phyloP scores from a whole-genome alignment of 331 rosid species.

The Pyracantha coccinea region DNA sequence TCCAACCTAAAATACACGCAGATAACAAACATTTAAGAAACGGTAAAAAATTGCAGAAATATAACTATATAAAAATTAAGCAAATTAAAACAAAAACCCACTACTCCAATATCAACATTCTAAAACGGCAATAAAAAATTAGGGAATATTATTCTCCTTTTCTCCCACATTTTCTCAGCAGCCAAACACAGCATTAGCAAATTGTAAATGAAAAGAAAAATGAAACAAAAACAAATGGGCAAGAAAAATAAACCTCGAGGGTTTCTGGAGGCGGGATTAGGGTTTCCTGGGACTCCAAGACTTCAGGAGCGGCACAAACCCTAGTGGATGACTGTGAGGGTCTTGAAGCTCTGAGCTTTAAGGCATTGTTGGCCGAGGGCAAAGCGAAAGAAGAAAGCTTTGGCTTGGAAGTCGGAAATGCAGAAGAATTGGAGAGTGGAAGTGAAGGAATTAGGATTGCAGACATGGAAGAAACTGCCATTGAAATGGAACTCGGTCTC shows the following conservation, averaged over 20 bases:
- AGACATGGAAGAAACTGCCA: constrained; percentile 77
- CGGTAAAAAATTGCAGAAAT: background rate
- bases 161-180: background rate
- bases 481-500: constrained; percentile 25
- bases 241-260: constrained; percentile 39
- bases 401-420: constrained; percentile 31
- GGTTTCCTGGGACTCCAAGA: constrained; percentile 39
- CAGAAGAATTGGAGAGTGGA: constrained; percentile 36
- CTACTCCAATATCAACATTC: background rate
- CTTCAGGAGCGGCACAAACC: constrained; percentile 74
- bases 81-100: background rate
- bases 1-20: constrained; percentile 39
- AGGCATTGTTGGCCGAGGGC: constrained; percentile 20
- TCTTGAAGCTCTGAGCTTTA: constrained; percentile 32
- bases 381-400: constrained; percentile 24
- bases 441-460: constrained; percentile 43
- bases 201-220: background rate
- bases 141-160: background rate
- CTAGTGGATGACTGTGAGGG: constrained; percentile 37
- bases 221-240: background rate
- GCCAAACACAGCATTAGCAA: background rate
- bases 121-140: background rate
- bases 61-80: too few relatives aligned
- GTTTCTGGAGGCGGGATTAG: constrained; percentile 34
- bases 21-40: constrained; percentile 5